Conservation (phyloP, 208 protist genomes). For the Tritrichomonas musculus region DNA sequence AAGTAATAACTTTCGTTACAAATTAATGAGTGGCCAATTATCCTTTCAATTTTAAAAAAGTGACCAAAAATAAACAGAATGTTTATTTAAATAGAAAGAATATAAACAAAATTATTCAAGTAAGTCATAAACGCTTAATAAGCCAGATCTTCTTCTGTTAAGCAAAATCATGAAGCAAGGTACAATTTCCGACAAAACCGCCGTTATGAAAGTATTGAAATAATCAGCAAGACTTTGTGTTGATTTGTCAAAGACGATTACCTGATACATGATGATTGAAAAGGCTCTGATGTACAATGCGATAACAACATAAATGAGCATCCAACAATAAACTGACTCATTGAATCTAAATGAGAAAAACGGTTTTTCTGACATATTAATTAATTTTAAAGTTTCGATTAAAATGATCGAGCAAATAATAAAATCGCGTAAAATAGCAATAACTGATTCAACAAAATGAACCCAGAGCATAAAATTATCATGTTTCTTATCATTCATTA, state of each 20-base stretch:
- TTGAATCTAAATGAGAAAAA: neutral
- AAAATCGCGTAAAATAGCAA: neutral
- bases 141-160: neutral
- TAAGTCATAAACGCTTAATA: neutral
- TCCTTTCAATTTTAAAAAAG: too few species aligned
- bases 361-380: neutral
- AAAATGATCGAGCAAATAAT: neutral
- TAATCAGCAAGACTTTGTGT: too few species aligned
- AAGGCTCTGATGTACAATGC: neutral
- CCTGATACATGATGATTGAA: neutral
- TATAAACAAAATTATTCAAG: too few species aligned
- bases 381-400: neutral
- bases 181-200: neutral
- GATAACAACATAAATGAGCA: neutral
- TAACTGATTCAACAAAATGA: neutral
- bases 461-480: neutral
- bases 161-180: neutral
- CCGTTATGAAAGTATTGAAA: neutral
- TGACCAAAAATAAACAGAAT: too few species aligned
- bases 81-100: too few species aligned
- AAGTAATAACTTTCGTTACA: too few species aligned
- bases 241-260: too few species aligned
- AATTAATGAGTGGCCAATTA: too few species aligned
- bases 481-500: neutral
- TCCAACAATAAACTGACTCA: neutral